Evolutionary conservation across 768 basidiomycete genomes (phyloP).

Genomic region (Hygrophoropsis aurantiaca): DNA sequence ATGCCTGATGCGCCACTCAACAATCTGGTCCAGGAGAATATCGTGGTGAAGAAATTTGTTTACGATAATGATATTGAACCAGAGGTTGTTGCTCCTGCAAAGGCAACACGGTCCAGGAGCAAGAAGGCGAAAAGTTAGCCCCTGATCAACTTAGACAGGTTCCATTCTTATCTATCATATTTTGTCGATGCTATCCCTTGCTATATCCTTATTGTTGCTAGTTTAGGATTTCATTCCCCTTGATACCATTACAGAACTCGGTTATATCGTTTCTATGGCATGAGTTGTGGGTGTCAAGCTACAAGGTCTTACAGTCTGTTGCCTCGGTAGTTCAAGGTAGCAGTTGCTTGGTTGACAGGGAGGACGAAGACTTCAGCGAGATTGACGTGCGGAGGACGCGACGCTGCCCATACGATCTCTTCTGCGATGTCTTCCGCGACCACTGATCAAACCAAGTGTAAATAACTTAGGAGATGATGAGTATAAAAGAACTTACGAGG

Average conservation of each 20-base stretch:
- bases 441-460: constrained; percentile 43
- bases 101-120: constrained; percentile 57
- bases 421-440: constrained; percentile 89
- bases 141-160: constrained; percentile 1
- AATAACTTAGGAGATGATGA: constrained; percentile 5
- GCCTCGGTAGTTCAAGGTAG: constrained; percentile 59
- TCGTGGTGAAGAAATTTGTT: constrained; percentile 76
- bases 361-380: constrained; percentile 79
- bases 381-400: constrained; percentile 90
- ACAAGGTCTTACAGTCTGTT: constrained; percentile 22
- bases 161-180: constrained; percentile 13
- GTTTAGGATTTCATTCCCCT: no score
- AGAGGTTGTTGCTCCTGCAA: constrained; percentile 29
- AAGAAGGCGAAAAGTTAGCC: constrained; percentile 46
- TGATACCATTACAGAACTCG: no score
- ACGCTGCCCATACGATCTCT: constrained; percentile 96
- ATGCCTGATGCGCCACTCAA: constrained; percentile 55
- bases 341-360: constrained; percentile 77
- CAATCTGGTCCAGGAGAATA: constrained; percentile 61
- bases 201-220: constrained; percentile 31
- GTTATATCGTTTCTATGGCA: neutral
- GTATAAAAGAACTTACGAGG: constrained; percentile 61
- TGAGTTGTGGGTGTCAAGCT: neutral
- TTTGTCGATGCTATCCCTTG: constrained; percentile 18
- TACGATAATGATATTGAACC: constrained; percentile 69